These are phyloP conservation scores for Tylopilus sp. DNA, from an alignment of 768 basidiomycete genomes.

Conservation along the genomic window DNA sequence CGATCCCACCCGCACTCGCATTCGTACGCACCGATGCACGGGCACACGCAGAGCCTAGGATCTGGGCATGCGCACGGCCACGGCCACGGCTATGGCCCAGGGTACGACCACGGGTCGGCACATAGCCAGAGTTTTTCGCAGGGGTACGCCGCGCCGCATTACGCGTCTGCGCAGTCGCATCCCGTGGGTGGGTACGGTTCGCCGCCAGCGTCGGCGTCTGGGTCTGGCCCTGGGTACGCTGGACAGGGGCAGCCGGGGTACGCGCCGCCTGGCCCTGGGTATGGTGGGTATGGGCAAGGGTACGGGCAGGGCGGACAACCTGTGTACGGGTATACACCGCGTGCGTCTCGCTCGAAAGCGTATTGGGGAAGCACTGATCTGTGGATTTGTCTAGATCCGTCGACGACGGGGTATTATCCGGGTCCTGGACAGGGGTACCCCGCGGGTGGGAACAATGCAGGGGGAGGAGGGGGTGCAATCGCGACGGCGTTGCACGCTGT, in stretches of 20 bases:
- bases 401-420: conserved; percentile 2
- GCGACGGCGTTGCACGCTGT: conserved; percentile 44
- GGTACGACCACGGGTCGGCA: not conserved
- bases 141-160: not conserved
- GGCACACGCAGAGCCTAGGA: not conserved
- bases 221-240: not conserved
- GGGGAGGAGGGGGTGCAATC: no score
- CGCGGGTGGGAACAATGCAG: conserved; percentile 10
- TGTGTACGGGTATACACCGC: conserved; percentile 24
- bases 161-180: conserved; percentile 5
- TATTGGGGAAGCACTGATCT: no score
- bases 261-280: not conserved
- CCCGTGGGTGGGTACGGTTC: not conserved
- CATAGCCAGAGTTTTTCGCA: not conserved
- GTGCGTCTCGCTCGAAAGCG: no score
- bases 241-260: not conserved
- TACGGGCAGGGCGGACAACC: not conserved
- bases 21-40: not conserved
- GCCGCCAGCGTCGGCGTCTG: no score
- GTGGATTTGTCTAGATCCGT: not conserved
- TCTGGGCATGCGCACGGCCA: no score
- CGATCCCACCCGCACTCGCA: not conserved
- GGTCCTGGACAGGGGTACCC: not conserved
- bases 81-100: not conserved
- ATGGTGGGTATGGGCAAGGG: not conserved